Evolutionary conservation across 306 rosid species (phyloP), one percentile per base, ranked within the genome.

Genomic region (Bauhinia variegata): DNA sequence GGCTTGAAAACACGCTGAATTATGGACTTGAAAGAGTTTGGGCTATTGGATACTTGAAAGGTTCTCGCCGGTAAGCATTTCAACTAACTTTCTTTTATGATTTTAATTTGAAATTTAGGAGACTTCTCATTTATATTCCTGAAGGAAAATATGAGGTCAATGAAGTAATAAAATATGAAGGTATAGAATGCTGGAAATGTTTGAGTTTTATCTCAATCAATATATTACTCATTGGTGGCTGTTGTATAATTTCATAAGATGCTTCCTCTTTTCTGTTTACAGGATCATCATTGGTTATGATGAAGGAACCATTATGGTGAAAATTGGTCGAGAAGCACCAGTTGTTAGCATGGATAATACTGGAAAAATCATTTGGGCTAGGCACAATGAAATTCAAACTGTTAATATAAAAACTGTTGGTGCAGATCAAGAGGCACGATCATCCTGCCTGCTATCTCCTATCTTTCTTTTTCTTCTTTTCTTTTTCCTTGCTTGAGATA

Each of bases 331-430:
- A 43, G 91, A 85, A 69, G 91, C 41, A 60, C 91, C 91, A 36
- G 81, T 85, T 49, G 87, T 83, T 44, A 85, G 91, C 68, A 85
- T 85, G 91, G 91, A 85, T 76, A 82, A 80, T 38, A 68, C 84
- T 47, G 91, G 91, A 75, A 85, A 85, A 71, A 82, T 85, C 11
- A 82, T 85, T 28, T 85, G 87, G 91, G 91, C 91, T 18, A 85
- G 77, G 82, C 91, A 85, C 39, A 85, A 85, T 49, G 89, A 85
- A 77, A 79, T 85, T 34, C 89, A 82, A 64, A 85, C 89, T 1
- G 89, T 82, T 49, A 85, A 85, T 68, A 80, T 85, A 67, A 85
- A 80, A 70, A 83, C 80, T 54, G 87, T 85, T 43, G 88, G 87
- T 5, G 85, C 85, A 67, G 87, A 85, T 67, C 66, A 42, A 34